Evolutionary conservation across 2,329 filamentous ascomycete species (phyloP), one percentile per base, ranked within the genome.

Genomic region (Botrytis byssoidea): DNA sequence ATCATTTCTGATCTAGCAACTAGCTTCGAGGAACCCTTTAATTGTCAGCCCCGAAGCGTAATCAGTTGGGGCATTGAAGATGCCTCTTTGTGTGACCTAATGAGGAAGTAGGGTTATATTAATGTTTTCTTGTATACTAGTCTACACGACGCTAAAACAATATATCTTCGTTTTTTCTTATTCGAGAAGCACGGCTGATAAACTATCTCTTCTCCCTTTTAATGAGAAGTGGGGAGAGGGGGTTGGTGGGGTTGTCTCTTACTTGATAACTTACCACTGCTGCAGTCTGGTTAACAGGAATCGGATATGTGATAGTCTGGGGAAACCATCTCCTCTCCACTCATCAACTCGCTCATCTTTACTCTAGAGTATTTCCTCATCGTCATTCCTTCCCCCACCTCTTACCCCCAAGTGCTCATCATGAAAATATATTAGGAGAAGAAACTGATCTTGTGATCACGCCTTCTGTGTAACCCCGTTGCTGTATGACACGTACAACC

Each of bases 401-500:
- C 48, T 32, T 6, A 42, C 25, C 35, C n/a, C 37, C 35, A 32
- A 57, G 9, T 10, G 1, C 7, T 18, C 32, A 55, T 40, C 16
- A 32, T 35, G 42, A 25, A 16, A 22, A 59, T 10, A 35, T 25
- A 32, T 8, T 18, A 69, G 48, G 22, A 57, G 20, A n/a, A 69
- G n/a, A 12, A 32, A 7, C n/a, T 42, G 35, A 55, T 69, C 37
- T 59, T 57, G 66, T 69, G 66, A 69, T 42, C 48, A 16, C 35
- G 6, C 29, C 35, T 18, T 42, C 8, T 22, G n/a, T n/a, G 37
- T 22, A 57, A 57, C 35, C 20, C 18, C 35, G 35, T 63, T 40
- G 25, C 60, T 57, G 18, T 69, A 42, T 57, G 48, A 57, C 66
- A 69, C 48, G 35, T 69, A 37, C 12, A 18, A 69, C n/a, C n/a